Conservation (phyloP, 139 green algal genomes). For the Chlorella ohadii region DNA sequence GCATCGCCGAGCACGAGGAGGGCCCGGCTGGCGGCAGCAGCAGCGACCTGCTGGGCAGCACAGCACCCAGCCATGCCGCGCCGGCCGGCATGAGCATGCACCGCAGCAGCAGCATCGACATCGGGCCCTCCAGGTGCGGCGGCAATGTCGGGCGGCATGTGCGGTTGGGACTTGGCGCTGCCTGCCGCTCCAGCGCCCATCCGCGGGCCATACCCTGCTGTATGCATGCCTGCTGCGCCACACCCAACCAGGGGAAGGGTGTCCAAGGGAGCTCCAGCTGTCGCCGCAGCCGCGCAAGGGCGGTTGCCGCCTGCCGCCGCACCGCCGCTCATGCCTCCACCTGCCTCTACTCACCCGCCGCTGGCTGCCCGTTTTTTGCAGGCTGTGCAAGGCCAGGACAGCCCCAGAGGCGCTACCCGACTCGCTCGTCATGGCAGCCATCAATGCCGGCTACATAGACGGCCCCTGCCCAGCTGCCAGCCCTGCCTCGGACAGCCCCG, state of each 20-base stretch:
- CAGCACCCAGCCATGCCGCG: not conserved
- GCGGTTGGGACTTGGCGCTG: too few species aligned
- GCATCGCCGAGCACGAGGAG: slow-evolving; percentile 4
- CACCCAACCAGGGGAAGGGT: not conserved
- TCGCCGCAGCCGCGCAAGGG: too few species aligned
- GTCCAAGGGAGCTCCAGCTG: not conserved
- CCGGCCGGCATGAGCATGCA: not conserved
- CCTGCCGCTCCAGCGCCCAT: too few species aligned
- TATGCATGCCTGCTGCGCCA: not conserved
- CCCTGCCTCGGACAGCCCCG: too few species aligned
- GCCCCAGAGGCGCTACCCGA: slow-evolving; percentile 5
- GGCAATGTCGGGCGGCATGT: too few species aligned
- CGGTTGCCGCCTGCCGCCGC: too few species aligned
- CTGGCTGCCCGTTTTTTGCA: not conserved
- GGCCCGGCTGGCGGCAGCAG: not conserved
- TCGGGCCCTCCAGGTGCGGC: not conserved
- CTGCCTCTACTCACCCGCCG: too few species aligned
- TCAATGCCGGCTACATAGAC: not conserved
- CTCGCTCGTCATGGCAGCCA: not conserved
- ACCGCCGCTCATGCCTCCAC: too few species aligned
- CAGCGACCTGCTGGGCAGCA: not conserved
- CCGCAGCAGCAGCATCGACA: slow-evolving; percentile 26
- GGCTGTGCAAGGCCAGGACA: slow-evolving; percentile 5
- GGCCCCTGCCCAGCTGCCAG: too few species aligned
- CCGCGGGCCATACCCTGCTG: not conserved